Base-by-base conservation (phyloP, 805 yeast species). In the Pichia nakasei region DNA sequence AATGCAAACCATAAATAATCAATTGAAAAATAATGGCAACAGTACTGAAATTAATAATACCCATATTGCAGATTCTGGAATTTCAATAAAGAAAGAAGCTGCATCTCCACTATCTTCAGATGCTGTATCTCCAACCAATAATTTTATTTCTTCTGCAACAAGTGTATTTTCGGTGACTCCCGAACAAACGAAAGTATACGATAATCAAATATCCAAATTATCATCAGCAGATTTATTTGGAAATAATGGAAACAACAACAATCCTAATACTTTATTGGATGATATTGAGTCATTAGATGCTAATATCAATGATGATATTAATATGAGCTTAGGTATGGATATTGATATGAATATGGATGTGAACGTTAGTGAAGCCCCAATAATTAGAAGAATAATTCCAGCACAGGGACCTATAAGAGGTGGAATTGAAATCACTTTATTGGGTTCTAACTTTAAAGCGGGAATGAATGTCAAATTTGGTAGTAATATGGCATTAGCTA, bases 331-430 rank as follows among this genome's bases (percentile, higher is more conserved):
- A 15, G 34, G 31, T 24, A 35, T 36, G 36, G 32, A 24, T 35
- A 22, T 24, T 9, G 29, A 39, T 29, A 17, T 20, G 4, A 22
- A 24, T 29, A 21, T 43, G 9, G 18, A 32, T 24, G 34, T 11
- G 22, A 20, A 29, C 5, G 5, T 9, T 5, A 31, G 21, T 27
- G 20, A 12, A 2, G 17, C 11, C 13, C 94, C 94, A 1, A 59
- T 73, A 0, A 81, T 91, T 42, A 91, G 87, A 60, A 73, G 96
- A 46, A 82, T 93, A 11, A 89, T 93, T 46, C 99, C 99, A 1
- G 82, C 94, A 0, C 93, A 85, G 60, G 99, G 99, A 3, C 95
- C 97, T 9, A 75, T 88, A 12, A 74, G 96, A 50, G 99, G 99
- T 52, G 99, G 98, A 35, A 82, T 89, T 36, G 99, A 93, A 61